These are phyloP conservation scores for Lactarius indigo DNA, from an alignment of 768 basidiomycete species.

Conservation along the genomic window DNA sequence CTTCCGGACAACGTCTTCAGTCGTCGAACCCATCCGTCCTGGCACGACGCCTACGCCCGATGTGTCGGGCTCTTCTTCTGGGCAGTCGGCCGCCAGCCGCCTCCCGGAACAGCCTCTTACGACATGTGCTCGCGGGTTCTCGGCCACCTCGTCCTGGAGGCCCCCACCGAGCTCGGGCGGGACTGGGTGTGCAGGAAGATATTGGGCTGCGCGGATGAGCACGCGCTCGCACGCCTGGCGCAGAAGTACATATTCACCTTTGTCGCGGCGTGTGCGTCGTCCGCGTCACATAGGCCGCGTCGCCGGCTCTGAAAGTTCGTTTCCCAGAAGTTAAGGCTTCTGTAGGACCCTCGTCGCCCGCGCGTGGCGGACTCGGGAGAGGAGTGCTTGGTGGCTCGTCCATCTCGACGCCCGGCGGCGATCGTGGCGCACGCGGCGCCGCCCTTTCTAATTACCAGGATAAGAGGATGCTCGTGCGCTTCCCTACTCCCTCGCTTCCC, in stretches of 20 bases:
- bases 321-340: constrained; percentile 18
- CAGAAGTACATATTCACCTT: constrained; percentile 24
- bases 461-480: constrained; percentile 9
- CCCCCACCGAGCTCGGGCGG: constrained; percentile 17
- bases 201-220: constrained; percentile 20
- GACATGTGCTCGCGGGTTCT: constrained; percentile 24
- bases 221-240: constrained; percentile 19
- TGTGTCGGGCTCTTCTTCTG: constrained; percentile 22
- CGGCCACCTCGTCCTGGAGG: constrained; percentile 20
- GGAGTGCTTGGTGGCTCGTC: background rate
- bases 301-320: constrained; percentile 1
- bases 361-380: background rate
- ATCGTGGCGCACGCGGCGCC: background rate
- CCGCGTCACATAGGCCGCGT: background rate
- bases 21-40: constrained; percentile 7
- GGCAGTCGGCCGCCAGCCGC: constrained; percentile 19
- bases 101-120: constrained; percentile 12
- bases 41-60: constrained; percentile 21
- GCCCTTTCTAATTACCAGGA: constrained; percentile 3
- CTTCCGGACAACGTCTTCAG: constrained; percentile 19
- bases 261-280: constrained; percentile 20
- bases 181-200: constrained; percentile 22
- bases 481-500: background rate
- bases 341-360: constrained; percentile 5
- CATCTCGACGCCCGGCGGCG: constrained; percentile 3